Conservation (phyloP, 1,284 basidiomycete genomes). For the Laetiporus sulphureus region DNA sequence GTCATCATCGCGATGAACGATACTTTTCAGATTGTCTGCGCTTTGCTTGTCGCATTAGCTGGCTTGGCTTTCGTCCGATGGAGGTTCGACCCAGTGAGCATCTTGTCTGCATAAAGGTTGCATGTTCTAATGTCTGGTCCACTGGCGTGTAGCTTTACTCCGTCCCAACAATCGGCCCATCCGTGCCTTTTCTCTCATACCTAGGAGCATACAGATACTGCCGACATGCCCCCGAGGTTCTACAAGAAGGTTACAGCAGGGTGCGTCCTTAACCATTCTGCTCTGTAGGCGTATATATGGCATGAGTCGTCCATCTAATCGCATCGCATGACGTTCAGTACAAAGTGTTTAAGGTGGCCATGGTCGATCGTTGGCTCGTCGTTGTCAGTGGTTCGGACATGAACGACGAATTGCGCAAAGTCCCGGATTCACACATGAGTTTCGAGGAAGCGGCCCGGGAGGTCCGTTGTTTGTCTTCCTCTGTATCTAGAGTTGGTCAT, state of each 20-base stretch:
- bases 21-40: not conserved
- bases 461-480: not conserved
- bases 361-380: slow-evolving; percentile 26
- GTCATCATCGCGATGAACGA: slow-evolving; percentile 1
- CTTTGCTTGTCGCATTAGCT: not conserved
- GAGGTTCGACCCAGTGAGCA: not conserved
- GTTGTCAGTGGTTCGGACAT: slow-evolving; percentile 26
- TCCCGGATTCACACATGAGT: slow-evolving; percentile 27
- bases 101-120: not conserved
- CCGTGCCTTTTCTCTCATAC: not conserved
- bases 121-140: not conserved
- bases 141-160: not conserved
- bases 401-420: slow-evolving; percentile 29
- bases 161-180: slow-evolving; percentile 1
- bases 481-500: slow-evolving; percentile 11
- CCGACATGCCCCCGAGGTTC: slow-evolving; percentile 12
- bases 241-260: slow-evolving; percentile 32
- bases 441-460: slow-evolving; percentile 11
- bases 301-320: not conserved
- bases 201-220: not conserved
- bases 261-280: slow-evolving; percentile 13
- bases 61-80: not conserved
- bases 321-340: slow-evolving; percentile 9
- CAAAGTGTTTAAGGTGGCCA: slow-evolving; percentile 28
- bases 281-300: not conserved